A percentile compares a stretch with the other conserved stretches of the same genome.
These are phyloP conservation scores for Schizonepeta tenuifolia DNA, from an alignment of 257 asterid species.

Conservation along the genomic window DNA sequence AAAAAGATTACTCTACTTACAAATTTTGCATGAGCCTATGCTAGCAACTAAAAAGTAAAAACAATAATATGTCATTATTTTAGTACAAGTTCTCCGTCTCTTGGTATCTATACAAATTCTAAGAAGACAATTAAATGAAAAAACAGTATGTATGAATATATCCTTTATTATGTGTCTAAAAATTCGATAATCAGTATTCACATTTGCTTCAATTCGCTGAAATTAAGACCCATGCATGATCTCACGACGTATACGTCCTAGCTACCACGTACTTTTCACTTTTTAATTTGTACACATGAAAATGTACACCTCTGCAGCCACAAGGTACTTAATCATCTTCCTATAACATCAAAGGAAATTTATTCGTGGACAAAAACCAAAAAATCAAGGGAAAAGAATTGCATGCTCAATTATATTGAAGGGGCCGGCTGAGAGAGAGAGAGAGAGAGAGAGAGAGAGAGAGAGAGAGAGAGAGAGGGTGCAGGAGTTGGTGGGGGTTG, in stretches of 20 bases:
- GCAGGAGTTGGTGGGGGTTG: neutral
- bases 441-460: neutral
- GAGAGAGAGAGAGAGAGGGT: neutral
- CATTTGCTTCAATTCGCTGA: constrained; percentile 33
- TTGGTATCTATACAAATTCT: constrained; percentile 34
- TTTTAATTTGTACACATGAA: constrained; percentile 26
- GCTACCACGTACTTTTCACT: neutral
- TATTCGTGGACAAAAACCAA: constrained; percentile 18
- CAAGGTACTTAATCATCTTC: constrained; percentile 27
- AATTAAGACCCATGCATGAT: constrained; percentile 27
- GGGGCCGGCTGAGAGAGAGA: constrained; percentile 6
- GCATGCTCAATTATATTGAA: neutral
- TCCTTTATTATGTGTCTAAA: constrained; percentile 21
- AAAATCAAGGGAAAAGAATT: no score
- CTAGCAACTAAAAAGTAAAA: constrained; percentile 19
- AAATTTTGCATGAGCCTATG: constrained; percentile 5
- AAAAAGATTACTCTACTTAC: constrained; percentile 4
- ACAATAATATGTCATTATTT: constrained; percentile 23
- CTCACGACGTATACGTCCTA: constrained; percentile 1
- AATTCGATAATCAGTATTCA: constrained; percentile 37
- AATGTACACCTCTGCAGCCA: constrained; percentile 37
- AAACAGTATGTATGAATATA: neutral
- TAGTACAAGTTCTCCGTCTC: neutral
- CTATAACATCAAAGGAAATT: constrained; percentile 22
- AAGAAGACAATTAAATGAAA: constrained; percentile 21